Evolutionary conservation across 1,284 basidiomycete genomes (phyloP).

Genomic region (Fomitopsis schrenkii): DNA sequence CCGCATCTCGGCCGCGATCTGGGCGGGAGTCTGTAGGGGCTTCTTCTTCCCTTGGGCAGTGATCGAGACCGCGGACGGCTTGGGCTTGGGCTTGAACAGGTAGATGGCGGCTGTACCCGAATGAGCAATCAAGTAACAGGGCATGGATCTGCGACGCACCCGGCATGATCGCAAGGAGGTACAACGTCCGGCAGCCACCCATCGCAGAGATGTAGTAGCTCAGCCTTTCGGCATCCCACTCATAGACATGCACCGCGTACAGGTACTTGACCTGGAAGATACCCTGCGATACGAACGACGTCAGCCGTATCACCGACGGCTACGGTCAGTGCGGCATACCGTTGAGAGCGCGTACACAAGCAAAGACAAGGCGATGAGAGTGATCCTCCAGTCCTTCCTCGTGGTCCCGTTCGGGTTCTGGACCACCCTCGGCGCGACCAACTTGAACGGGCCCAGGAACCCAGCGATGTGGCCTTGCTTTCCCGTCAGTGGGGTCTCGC

Average conservation of each 20-base stretch:
- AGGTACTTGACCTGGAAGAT: conserved; percentile 58
- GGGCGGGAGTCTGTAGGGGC: conserved; percentile 41
- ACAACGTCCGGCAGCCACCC: conserved; percentile 44
- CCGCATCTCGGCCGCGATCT: conserved; percentile 57
- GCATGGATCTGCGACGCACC: conserved; percentile 30
- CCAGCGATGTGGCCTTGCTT: conserved; percentile 25
- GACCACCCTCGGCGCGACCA: conserved; percentile 50
- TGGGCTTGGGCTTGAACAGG: conserved; percentile 41
- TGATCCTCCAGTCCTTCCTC: conserved; percentile 55
- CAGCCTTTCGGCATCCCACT: conserved; percentile 56
- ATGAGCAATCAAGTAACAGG: background rate
- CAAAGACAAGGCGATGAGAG: conserved; percentile 42
- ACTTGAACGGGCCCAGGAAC: conserved; percentile 45
- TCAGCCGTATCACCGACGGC: background rate
- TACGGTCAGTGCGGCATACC: conserved; percentile 30
- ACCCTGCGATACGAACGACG: conserved; percentile 32
- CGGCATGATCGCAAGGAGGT: conserved; percentile 55
- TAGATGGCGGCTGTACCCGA: conserved; percentile 36
- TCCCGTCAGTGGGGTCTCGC: conserved; percentile 5
- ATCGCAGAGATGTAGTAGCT: conserved; percentile 62
- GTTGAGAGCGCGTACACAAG: conserved; percentile 43
- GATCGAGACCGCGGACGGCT: conserved; percentile 13
- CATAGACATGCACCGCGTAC: conserved; percentile 51
- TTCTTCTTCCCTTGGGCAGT: conserved; percentile 23
- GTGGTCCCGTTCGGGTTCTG: conserved; percentile 28